phyloP scores from a whole-genome alignment of 2,329 filamentous ascomycete genomes.

The Hymenoscyphus salicellus region DNA sequence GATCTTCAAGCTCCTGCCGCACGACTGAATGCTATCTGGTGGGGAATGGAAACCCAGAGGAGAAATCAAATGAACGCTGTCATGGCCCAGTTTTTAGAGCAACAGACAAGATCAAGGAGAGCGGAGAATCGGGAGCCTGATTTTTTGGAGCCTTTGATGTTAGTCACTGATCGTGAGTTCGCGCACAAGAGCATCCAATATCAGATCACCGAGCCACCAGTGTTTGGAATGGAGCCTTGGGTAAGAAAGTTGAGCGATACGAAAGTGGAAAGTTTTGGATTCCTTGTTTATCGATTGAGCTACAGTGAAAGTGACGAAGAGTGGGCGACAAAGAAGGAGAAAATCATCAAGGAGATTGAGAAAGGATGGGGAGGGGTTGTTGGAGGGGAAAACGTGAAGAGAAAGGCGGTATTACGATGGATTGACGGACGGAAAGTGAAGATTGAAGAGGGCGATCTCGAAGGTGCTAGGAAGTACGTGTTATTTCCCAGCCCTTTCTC shows the following conservation, averaged over 20 bases:
- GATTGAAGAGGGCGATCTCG: conserved; percentile 24
- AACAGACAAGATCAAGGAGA: background rate
- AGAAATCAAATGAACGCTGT: background rate
- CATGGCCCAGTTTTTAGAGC: background rate
- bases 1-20: conserved; percentile 11
- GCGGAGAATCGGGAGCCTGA: conserved; percentile 9
- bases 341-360: conserved; percentile 17
- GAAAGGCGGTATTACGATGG: conserved; percentile 25
- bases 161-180: conserved; percentile 23
- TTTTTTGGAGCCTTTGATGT: conserved; percentile 21
- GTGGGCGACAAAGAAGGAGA: conserved; percentile 15
- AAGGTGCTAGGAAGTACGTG: conserved; percentile 22
- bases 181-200: conserved; percentile 16
- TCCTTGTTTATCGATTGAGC: conserved; percentile 23
- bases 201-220: conserved; percentile 19
- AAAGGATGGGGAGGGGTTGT: conserved; percentile 21
- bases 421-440: conserved; percentile 22
- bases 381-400: conserved; percentile 14
- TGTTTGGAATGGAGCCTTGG: conserved; percentile 18
- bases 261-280: conserved; percentile 20
- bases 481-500: background rate
- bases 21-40: conserved; percentile 17
- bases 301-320: conserved; percentile 22
- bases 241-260: conserved; percentile 15
- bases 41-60: conserved; percentile 13